phyloP scores from a whole-genome alignment of 768 basidiomycete genomes.

The Naematelia encephala region DNA sequence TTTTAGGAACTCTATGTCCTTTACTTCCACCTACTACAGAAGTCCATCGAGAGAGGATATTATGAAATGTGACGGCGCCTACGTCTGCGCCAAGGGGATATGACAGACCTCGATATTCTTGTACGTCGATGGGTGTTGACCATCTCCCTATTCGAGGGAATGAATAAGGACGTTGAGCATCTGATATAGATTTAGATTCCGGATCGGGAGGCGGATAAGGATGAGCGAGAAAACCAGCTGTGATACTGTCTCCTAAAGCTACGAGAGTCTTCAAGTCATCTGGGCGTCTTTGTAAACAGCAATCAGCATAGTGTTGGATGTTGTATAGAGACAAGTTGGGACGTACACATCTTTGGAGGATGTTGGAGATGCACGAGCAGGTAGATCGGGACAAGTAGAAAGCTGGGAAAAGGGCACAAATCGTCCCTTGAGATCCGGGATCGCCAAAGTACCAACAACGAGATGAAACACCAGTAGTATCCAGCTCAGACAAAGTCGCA shows the following conservation, averaged over 20 bases:
- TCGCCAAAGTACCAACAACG: neutral
- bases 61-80: slow-evolving; percentile 27
- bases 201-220: slow-evolving; percentile 14
- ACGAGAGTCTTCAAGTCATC: slow-evolving; percentile 49
- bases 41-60: slow-evolving; percentile 23
- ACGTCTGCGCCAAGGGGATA: slow-evolving; percentile 31
- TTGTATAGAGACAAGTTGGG: neutral
- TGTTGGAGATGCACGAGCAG: slow-evolving; percentile 7
- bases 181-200: neutral
- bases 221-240: slow-evolving; percentile 45
- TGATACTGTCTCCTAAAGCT: slow-evolving; percentile 51
- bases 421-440: neutral
- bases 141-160: neutral
- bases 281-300: slow-evolving; percentile 35
- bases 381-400: slow-evolving; percentile 19
- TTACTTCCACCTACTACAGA: slow-evolving; percentile 21
- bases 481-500: neutral
- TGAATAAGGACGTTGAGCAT: neutral
- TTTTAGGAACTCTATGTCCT: slow-evolving; percentile 21
- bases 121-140: neutral
- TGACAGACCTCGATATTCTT: slow-evolving; percentile 34
- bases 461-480: neutral
- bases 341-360: slow-evolving; percentile 37
- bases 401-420: slow-evolving; percentile 27
- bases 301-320: neutral